Percentiles rank a stretch among this genome's conserved stretches.
Evolutionary conservation across 2,329 filamentous ascomycete species (phyloP).

Genomic region (Penicillium sp.): DNA sequence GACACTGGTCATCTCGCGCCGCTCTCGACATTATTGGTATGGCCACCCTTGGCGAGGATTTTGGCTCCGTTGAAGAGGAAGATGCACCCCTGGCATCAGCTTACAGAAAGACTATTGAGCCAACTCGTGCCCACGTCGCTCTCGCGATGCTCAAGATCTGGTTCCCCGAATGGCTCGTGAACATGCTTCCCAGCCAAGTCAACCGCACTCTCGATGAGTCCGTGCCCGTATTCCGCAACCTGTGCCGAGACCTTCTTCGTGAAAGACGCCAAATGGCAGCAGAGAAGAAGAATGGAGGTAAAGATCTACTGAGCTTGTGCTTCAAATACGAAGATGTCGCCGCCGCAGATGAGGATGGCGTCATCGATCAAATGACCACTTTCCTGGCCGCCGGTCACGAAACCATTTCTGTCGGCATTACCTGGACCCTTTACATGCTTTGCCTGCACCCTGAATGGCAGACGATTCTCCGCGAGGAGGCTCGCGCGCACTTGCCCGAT

Average conservation of each 20-base stretch:
- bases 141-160: not conserved
- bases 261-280: not conserved
- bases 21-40: conserved; percentile 2
- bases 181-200: not conserved
- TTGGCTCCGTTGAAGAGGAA: not conserved
- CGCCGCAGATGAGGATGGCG: not conserved
- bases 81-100: not conserved
- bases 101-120: not conserved
- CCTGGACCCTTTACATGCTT: conserved; percentile 2
- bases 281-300: not conserved
- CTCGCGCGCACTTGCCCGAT: not conserved
- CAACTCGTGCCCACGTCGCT: not conserved
- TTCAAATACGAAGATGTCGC: not conserved
- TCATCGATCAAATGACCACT: not conserved
- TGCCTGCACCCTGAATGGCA: not conserved
- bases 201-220: not conserved
- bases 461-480: not conserved
- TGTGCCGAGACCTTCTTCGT: not conserved
- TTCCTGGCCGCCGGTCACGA: conserved; percentile 1
- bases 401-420: not conserved
- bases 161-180: not conserved
- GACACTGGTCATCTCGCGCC: not conserved
- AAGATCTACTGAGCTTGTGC: not conserved
- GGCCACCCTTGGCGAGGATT: not conserved
- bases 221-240: not conserved